A percentile compares a stretch with the other conserved stretches of the same genome.
Evolutionary conservation across 2,329 filamentous ascomycete species (phyloP).

Genomic region (Cladophialophora yegresii): DNA sequence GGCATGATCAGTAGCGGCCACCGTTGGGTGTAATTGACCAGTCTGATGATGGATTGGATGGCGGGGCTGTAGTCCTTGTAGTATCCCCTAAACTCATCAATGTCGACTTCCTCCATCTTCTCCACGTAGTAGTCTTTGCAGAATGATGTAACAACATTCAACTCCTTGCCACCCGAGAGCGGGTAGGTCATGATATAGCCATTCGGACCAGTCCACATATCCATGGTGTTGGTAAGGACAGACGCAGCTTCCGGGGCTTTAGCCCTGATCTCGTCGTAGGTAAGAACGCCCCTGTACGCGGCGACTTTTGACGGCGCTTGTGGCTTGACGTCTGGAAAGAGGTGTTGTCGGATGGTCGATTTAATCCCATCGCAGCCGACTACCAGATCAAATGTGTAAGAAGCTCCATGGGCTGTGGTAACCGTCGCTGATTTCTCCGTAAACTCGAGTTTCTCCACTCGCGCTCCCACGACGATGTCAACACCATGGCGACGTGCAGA

Average conservation of each 20-base stretch:
- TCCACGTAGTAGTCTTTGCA: slow-evolving; percentile 18
- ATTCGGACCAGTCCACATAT: slow-evolving; percentile 45
- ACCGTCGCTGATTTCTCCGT: slow-evolving; percentile 11
- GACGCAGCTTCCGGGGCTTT: slow-evolving; percentile 43
- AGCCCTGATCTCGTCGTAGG: slow-evolving; percentile 41
- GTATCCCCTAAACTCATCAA: slow-evolving; percentile 15
- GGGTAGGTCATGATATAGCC: slow-evolving; percentile 52
- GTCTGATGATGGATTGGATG: slow-evolving; percentile 15
- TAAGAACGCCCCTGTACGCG: slow-evolving; percentile 12
- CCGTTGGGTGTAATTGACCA: slow-evolving; percentile 32
- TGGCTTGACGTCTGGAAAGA: slow-evolving; percentile 41
- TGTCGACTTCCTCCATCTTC: slow-evolving; percentile 16
- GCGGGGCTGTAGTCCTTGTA: slow-evolving; percentile 37
- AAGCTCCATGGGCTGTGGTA: slow-evolving; percentile 30
- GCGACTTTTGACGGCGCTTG: slow-evolving; percentile 13
- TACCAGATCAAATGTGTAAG: slow-evolving; percentile 42
- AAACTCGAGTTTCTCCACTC: slow-evolving; percentile 9
- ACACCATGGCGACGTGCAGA: slow-evolving; percentile 21
- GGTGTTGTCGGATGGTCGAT: slow-evolving; percentile 42
- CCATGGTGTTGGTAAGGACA: slow-evolving; percentile 48
- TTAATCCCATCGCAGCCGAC: slow-evolving; percentile 49
- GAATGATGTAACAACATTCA: slow-evolving; percentile 14
- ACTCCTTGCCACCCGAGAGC: slow-evolving; percentile 40
- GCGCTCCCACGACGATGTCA: slow-evolving; percentile 19
- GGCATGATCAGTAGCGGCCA: slow-evolving; percentile 50